phyloP scores from a whole-genome alignment of 805 yeast species.

The Starmerella apicola region DNA sequence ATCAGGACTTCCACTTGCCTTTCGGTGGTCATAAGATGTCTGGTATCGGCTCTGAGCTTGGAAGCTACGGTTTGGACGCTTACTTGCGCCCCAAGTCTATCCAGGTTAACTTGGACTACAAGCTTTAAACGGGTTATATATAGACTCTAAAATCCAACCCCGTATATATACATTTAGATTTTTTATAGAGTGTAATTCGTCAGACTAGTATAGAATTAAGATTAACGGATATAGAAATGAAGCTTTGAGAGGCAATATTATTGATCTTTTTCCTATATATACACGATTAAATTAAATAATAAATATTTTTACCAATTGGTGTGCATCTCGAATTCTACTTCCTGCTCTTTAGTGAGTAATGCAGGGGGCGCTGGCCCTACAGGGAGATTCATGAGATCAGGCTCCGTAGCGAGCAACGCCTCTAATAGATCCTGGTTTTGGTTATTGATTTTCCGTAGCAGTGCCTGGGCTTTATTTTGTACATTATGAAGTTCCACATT shows the following conservation, averaged over 20 bases:
- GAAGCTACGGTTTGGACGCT: slow-evolving; percentile 71
- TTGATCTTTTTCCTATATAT: no score
- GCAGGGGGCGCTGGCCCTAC: not conserved
- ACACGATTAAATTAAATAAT: no score
- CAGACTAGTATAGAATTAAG: no score
- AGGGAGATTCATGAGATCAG: not conserved
- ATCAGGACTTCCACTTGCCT: slow-evolving; percentile 76
- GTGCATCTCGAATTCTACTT: slow-evolving; percentile 3
- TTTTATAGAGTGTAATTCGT: no score
- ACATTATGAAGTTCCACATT: slow-evolving; percentile 13
- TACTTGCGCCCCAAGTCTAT: slow-evolving; percentile 84
- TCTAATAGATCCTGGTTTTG: slow-evolving; percentile 14
- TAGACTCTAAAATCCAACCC: no score
- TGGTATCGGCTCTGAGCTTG: slow-evolving; percentile 91
- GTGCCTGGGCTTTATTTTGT: slow-evolving; percentile 4
- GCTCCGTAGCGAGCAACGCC: not conserved
- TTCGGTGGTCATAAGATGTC: slow-evolving; percentile 88
- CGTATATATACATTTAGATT: no score
- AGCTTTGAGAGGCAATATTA: no score
- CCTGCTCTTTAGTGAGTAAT: slow-evolving; percentile 3
- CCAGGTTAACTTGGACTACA: slow-evolving; percentile 26
- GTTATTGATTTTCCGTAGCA: slow-evolving; percentile 4
- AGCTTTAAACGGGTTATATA: slow-evolving; percentile 17
- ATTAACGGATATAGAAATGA: no score
- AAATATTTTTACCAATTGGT: not conserved